phyloP scores from a whole-genome alignment of 2,329 filamentous ascomycete genomes.

The Xylariaceae sp. region DNA sequence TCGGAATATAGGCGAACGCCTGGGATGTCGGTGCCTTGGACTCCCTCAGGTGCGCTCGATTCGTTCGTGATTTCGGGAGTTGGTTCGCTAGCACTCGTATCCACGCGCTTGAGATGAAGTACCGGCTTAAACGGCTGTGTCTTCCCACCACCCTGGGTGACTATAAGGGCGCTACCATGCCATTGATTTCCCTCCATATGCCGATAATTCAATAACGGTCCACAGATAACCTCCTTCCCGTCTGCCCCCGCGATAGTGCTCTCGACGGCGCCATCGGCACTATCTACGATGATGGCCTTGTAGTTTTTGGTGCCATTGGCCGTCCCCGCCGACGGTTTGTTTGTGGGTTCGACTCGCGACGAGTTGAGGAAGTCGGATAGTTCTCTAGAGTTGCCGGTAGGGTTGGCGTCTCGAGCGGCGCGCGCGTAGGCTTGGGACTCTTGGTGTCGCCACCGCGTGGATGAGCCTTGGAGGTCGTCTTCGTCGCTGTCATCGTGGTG shows the following conservation, averaged over 20 bases:
- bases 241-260: slow-evolving; percentile 30
- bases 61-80: slow-evolving; percentile 24
- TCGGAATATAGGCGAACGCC: slow-evolving; percentile 62
- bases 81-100: slow-evolving; percentile 22
- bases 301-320: slow-evolving; percentile 34
- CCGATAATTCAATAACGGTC: slow-evolving; percentile 74
- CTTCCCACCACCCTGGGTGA: slow-evolving; percentile 67
- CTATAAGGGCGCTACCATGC: slow-evolving; percentile 82
- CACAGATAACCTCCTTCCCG: slow-evolving; percentile 61
- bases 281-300: slow-evolving; percentile 48
- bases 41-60: slow-evolving; percentile 31
- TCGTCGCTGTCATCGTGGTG: slow-evolving; percentile 31
- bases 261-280: slow-evolving; percentile 28
- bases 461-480: slow-evolving; percentile 52
- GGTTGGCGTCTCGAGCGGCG: slow-evolving; percentile 43
- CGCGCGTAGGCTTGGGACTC: slow-evolving; percentile 55
- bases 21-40: slow-evolving; percentile 41
- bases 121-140: slow-evolving; percentile 55
- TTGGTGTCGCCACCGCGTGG: slow-evolving; percentile 60
- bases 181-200: slow-evolving; percentile 67
- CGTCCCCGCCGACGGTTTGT: no score
- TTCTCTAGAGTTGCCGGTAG: slow-evolving; percentile 43
- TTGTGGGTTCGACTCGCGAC: slow-evolving; percentile 48
- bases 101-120: slow-evolving; percentile 48
- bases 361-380: slow-evolving; percentile 55